phyloP scores from a whole-genome alignment of 2,329 filamentous ascomycete species.

The Blumeria hordei region DNA sequence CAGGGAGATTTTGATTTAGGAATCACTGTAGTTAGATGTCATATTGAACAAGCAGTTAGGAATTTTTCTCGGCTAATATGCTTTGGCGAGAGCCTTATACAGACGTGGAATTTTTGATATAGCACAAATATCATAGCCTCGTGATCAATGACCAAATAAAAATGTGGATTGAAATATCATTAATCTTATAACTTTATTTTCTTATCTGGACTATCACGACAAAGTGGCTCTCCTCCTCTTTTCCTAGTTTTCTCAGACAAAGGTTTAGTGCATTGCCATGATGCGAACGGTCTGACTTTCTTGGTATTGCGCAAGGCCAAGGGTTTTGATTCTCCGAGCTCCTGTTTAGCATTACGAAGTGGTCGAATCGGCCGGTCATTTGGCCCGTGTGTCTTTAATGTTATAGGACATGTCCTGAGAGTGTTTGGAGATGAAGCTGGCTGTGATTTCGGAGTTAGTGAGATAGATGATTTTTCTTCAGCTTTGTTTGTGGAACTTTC shows the following conservation, averaged over 20 bases:
- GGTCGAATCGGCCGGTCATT: not conserved
- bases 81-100: too few species aligned
- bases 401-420: slow-evolving; percentile 8
- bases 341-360: not conserved
- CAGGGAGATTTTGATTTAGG: too few species aligned
- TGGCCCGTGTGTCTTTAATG: not conserved
- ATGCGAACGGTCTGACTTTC: slow-evolving; percentile 29
- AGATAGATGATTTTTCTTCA: slow-evolving; percentile 18
- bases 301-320: slow-evolving; percentile 3
- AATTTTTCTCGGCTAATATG: too few species aligned
- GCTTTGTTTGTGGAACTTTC: slow-evolving; percentile 16
- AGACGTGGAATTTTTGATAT: too few species aligned
- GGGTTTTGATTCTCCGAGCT: not conserved
- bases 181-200: too few species aligned
- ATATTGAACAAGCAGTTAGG: too few species aligned
- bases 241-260: slow-evolving; percentile 15
- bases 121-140: too few species aligned
- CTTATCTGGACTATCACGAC: slow-evolving; percentile 2
- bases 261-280: slow-evolving; percentile 42
- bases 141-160: too few species aligned
- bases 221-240: slow-evolving; percentile 19
- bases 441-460: slow-evolving; percentile 28
- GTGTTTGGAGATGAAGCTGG: slow-evolving; percentile 21
- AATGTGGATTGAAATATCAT: too few species aligned
- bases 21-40: too few species aligned